These are phyloP conservation scores for Populus tomentosa DNA, from an alignment of 441 rosid genomes.

Conservation along the genomic window DNA sequence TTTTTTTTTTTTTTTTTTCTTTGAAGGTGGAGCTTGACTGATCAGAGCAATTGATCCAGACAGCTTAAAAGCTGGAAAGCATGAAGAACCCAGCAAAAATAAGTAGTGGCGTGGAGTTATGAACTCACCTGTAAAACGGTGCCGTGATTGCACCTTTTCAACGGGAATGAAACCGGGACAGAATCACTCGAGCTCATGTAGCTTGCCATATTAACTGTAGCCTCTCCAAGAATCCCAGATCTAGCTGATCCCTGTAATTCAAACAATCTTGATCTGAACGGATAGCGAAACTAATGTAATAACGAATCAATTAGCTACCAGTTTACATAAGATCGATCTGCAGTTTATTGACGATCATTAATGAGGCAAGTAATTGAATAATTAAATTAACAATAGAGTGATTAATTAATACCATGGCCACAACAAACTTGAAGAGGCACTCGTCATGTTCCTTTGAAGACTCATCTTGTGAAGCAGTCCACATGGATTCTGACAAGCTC, in stretches of 20 bases:
- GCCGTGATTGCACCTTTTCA: constrained; percentile 49
- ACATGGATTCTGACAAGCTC: constrained; percentile 40
- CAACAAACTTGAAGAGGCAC: constrained; percentile 42
- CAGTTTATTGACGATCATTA: background rate
- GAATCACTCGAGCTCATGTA: constrained; percentile 34
- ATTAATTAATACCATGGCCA: constrained; percentile 37
- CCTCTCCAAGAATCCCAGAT: constrained; percentile 66
- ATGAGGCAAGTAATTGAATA: background rate
- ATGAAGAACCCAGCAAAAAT: background rate
- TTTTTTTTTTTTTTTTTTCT: no score
- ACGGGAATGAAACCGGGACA: constrained; percentile 42
- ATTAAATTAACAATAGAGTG: no score
- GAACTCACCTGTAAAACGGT: constrained; percentile 51
- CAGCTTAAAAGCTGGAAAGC: background rate
- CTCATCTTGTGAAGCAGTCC: constrained; percentile 29
- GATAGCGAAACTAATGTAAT: background rate
- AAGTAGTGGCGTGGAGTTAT: background rate
- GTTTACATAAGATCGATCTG: background rate
- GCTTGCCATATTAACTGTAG: constrained; percentile 36
- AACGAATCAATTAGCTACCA: no score
- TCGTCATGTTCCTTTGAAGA: constrained; percentile 39
- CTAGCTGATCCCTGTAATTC: constrained; percentile 44
- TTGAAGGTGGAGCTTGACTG: background rate
- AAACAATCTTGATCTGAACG: background rate
- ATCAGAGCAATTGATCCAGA: background rate